Conservation (phyloP, 495 filamentous ascomycete genomes). For the Terfezia claveryi region DNA sequence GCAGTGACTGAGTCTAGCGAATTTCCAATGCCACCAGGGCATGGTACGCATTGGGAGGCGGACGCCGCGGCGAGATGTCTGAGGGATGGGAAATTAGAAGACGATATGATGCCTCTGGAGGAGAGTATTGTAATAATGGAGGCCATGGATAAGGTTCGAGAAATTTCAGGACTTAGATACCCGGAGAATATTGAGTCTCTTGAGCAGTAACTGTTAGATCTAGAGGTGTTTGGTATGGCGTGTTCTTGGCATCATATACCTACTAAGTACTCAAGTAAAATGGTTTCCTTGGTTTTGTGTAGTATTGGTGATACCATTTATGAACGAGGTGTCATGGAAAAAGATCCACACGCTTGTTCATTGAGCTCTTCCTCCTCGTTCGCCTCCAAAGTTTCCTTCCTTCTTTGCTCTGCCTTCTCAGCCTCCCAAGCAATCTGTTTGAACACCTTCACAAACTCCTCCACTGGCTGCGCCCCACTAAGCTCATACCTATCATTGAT, state of each 20-base stretch:
- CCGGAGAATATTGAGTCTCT: constrained; percentile 49
- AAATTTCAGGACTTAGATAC: constrained; percentile 55
- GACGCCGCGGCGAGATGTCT: constrained; percentile 72
- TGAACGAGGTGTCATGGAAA: too few relatives aligned
- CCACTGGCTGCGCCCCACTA: constrained; percentile 69
- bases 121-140: constrained; percentile 89
- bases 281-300: too few relatives aligned
- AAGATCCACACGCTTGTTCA: too few relatives aligned
- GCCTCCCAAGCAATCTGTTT: constrained; percentile 32
- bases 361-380: too few relatives aligned
- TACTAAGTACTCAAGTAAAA: too few relatives aligned
- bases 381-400: too few relatives aligned
- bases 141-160: constrained; percentile 73
- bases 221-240: too few relatives aligned
- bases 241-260: too few relatives aligned
- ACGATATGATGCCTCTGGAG: constrained; percentile 45
- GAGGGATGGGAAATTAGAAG: constrained; percentile 62
- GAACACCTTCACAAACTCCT: constrained; percentile 48
- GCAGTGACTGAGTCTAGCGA: constrained; percentile 32
- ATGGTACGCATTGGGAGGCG: constrained; percentile 90
- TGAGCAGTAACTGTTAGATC: too few relatives aligned
- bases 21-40: constrained; percentile 43
- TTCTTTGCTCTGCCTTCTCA: too few relatives aligned
- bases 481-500: constrained; percentile 32
- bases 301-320: too few relatives aligned